phyloP scores from a whole-genome alignment of 1,284 basidiomycete species.

The Moesziomyces globuligerus region DNA sequence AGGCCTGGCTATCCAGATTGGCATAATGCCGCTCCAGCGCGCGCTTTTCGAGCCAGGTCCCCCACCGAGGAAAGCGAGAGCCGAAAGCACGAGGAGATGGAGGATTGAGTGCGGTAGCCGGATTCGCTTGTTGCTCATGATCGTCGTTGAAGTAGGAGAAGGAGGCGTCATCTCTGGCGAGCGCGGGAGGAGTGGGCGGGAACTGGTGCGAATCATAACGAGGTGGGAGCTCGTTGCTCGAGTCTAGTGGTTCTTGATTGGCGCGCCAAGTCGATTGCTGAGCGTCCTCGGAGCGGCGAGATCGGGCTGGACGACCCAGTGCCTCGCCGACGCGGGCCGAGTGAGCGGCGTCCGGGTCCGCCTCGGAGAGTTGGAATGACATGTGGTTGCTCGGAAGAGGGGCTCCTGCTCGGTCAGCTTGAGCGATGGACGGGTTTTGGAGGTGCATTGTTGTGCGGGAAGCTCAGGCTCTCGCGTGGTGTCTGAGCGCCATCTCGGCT shows the following conservation, averaged over 20 bases:
- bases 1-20: constrained; percentile 17
- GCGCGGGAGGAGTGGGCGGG: constrained; percentile 43
- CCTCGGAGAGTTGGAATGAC: too few species aligned
- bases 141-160: constrained; percentile 17
- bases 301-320: too few species aligned
- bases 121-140: neutral
- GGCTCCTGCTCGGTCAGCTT: neutral
- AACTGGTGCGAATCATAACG: constrained; percentile 41
- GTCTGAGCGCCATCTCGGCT: too few species aligned
- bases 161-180: neutral
- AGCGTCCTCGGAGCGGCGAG: neutral
- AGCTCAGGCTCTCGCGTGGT: too few species aligned
- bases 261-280: neutral
- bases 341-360: too few species aligned
- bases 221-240: constrained; percentile 22
- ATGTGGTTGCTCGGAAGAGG: too few species aligned
- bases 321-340: too few species aligned
- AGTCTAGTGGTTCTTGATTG: neutral
- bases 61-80: constrained; percentile 48
- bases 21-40: constrained; percentile 50
- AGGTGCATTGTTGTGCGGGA: too few species aligned
- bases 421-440: too few species aligned
- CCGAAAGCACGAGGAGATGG: constrained; percentile 14
- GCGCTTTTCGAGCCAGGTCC: constrained; percentile 49
- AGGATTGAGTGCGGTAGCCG: neutral